Evolutionary conservation across 306 rosid genomes (phyloP), one percentile per base, ranked within the genome.

Genomic region (Rosa chinensis): DNA sequence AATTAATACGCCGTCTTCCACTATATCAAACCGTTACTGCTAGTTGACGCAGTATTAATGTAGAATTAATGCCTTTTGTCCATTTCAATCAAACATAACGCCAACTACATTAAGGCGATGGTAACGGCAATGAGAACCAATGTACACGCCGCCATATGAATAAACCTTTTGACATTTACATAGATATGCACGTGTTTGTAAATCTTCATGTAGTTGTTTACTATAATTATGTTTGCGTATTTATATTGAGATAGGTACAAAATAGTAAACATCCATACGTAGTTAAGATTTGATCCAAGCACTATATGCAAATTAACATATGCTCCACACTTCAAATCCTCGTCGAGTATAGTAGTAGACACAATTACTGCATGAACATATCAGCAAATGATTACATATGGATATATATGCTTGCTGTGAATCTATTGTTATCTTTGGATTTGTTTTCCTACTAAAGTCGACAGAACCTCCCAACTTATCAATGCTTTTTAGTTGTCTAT

Each of bases 91-190:
- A 10, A 35, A 4, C 32, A 70, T 25, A 39, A 56, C 23, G 48
- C 56, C 55, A 18, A 74, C 75, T 73, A 18, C 74, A 5, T 63
- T 14, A 64, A 64, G 44, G 44, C 70, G 62, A 52, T 47, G 28
- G 11, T 58, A 32, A 49, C 5, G 55, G 44, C 70, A 72, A 52
- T 63, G 43, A n/a, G 72, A 32, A 49, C 9, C 14, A 14, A 47
- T 47, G 49, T 11, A 49, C 21, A 35, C 21, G 4, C 61, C 10
- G 37, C 37, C 23, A 44, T 61, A 35, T 25, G 40, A 6, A 12
- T 32, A 59, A 23, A 59, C 28, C 18, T 16, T 40, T 43, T 42
- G 32, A 76, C 32, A 10, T 76, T 6, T 63, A 35, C 56, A 12
- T 37, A 62, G 23, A 20, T n/a, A 47, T 37, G 17, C 62, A 76